Percentiles rank a stretch among this genome's conserved stretches.
Conservation (phyloP, 1,139 yeast species). For the Meyerozyma sp. region DNA sequence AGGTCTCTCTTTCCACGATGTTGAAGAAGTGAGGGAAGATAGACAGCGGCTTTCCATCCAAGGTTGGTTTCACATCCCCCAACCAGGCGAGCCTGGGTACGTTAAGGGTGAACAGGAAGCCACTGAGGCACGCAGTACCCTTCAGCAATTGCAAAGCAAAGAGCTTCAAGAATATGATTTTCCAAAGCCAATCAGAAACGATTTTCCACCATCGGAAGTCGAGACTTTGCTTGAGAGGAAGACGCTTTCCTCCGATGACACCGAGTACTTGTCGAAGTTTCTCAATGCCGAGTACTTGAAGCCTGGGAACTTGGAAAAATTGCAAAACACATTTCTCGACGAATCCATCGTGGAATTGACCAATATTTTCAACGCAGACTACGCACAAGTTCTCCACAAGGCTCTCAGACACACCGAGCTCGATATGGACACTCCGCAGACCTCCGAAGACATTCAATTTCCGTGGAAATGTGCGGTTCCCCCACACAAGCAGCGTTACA, state of each 20-base stretch:
- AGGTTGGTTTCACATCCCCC: constrained; percentile 99
- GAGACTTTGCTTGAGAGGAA: constrained; percentile 11
- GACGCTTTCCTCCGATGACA: constrained; percentile 29
- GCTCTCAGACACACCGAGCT: constrained; percentile 49
- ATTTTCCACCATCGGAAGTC: constrained; percentile 25
- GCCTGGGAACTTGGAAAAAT: constrained; percentile 28
- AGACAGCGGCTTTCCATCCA: constrained; percentile 87
- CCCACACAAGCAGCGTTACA: constrained; percentile 84
- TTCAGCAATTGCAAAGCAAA: constrained; percentile 74
- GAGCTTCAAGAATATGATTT: constrained; percentile 77
- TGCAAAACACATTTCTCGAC: constrained; percentile 51
- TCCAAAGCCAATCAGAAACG: constrained; percentile 52
- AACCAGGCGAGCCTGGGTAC: constrained; percentile 81
- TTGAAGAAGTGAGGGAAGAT: constrained; percentile 90
- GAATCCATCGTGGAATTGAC: constrained; percentile 68
- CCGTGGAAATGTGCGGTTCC: constrained; percentile 96
- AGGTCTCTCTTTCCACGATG: constrained; percentile 94
- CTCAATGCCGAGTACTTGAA: constrained; percentile 55
- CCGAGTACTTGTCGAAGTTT: constrained; percentile 42
- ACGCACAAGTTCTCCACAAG: constrained; percentile 41
- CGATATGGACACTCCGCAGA: constrained; percentile 54
- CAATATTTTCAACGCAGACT: constrained; percentile 56
- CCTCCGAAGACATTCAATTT: constrained; percentile 46
- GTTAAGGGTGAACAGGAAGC: constrained; percentile 74
- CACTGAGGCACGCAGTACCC: constrained; percentile 70